Percentiles rank a stretch among this genome's conserved stretches.
Evolutionary conservation across 331 rosid species (phyloP).

Genomic region (Acacia concinna): DNA sequence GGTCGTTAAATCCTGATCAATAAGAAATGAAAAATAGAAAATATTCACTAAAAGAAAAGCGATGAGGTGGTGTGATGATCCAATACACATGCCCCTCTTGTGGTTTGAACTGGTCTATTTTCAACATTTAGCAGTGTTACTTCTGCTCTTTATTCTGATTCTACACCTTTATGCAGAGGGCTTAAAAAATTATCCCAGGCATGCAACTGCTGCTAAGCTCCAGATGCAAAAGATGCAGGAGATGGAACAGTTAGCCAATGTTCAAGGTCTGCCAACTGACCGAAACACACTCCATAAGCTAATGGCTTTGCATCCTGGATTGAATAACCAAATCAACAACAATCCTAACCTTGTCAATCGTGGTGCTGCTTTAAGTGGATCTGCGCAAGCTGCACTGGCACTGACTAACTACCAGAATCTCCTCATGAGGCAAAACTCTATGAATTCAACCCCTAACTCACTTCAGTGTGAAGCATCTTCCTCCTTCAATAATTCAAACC

Average conservation of each 20-base stretch:
- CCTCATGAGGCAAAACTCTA: slow-evolving; percentile 71
- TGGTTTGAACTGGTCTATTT: background rate
- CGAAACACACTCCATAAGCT: slow-evolving; percentile 69
- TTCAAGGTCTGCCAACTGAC: slow-evolving; percentile 83
- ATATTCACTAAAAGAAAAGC: background rate
- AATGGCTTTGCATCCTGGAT: slow-evolving; percentile 72
- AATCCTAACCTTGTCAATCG: slow-evolving; percentile 56
- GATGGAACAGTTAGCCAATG: slow-evolving; percentile 83
- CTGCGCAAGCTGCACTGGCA: slow-evolving; percentile 77
- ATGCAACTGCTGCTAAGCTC: slow-evolving; percentile 58
- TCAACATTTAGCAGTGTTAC: background rate
- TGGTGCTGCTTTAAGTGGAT: slow-evolving; percentile 64
- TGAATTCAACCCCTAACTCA: slow-evolving; percentile 65
- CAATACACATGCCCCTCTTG: background rate
- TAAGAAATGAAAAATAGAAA: background rate
- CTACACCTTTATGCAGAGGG: slow-evolving; percentile 56
- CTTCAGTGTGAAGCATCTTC: slow-evolving; percentile 77
- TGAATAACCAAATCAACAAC: slow-evolving; percentile 60
- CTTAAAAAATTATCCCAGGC: slow-evolving; percentile 83
- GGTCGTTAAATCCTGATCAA: background rate
- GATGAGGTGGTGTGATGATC: background rate
- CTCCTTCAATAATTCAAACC: slow-evolving; percentile 67
- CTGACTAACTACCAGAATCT: slow-evolving; percentile 70
- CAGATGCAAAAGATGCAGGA: slow-evolving; percentile 94
- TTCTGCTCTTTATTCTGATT: slow-evolving; percentile 27